phyloP scores from a whole-genome alignment of 805 yeast species.

The Sungouiella blattae region DNA sequence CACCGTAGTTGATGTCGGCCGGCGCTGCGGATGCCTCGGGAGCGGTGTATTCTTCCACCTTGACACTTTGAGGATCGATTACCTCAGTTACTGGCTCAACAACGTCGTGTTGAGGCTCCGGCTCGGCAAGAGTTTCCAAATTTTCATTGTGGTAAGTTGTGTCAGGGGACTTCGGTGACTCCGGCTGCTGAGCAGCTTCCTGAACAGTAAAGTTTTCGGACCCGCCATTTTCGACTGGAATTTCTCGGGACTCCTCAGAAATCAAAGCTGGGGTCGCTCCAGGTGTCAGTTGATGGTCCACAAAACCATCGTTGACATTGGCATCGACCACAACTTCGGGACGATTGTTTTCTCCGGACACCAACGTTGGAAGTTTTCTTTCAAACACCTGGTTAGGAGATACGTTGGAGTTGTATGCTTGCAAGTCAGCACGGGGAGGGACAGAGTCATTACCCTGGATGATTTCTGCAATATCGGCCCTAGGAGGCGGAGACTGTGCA shows the following conservation, averaged over 20 bases:
- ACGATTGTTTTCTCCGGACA: not conserved
- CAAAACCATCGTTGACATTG: not conserved
- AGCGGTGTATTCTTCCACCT: too few relatives aligned
- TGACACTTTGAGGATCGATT: too few relatives aligned
- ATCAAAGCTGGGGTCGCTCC: too few relatives aligned
- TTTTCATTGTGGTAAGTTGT: too few relatives aligned
- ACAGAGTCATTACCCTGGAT: not conserved
- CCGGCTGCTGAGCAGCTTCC: not conserved
- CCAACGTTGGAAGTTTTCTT: not conserved
- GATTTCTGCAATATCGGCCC: not conserved
- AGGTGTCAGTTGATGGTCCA: too few relatives aligned
- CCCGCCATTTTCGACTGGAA: too few relatives aligned
- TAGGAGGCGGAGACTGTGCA: not conserved
- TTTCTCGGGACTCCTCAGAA: not conserved
- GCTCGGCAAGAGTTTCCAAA: not conserved
- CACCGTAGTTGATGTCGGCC: too few relatives aligned
- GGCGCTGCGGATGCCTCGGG: too few relatives aligned
- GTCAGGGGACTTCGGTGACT: not conserved
- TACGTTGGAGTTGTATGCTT: not conserved
- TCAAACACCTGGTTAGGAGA: not conserved
- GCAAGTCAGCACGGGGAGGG: not conserved
- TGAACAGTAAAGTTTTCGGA: too few relatives aligned
- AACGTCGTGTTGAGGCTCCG: not conserved
- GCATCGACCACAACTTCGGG: not conserved
- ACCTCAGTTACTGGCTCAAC: too few relatives aligned